These are phyloP conservation scores for Nothophoma quercina DNA, from an alignment of 2,329 filamentous ascomycete genomes.

Conservation along the genomic window DNA sequence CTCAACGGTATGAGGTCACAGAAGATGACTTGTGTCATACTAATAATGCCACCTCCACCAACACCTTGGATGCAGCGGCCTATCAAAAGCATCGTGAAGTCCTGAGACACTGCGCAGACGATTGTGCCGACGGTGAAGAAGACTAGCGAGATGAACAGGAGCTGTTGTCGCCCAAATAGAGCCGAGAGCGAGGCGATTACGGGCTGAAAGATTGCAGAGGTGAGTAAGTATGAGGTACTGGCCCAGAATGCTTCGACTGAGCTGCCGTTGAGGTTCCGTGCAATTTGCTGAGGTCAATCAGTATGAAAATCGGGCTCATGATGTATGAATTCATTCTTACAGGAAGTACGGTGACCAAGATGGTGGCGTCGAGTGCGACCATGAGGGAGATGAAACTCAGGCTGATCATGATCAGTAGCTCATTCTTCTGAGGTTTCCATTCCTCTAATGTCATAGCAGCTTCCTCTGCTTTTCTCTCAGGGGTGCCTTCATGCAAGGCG, in stretches of 20 bases:
- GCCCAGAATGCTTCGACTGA: slow-evolving; percentile 69
- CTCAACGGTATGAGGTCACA: slow-evolving; percentile 55
- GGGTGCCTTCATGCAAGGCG: too few species aligned
- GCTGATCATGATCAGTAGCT: slow-evolving; percentile 21
- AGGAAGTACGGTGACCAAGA: slow-evolving; percentile 35
- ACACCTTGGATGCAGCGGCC: slow-evolving; percentile 30
- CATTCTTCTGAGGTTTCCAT: neutral
- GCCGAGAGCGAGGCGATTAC: slow-evolving; percentile 50
- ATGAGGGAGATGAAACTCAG: slow-evolving; percentile 34
- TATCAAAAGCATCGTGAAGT: neutral
- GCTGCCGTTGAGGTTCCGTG: slow-evolving; percentile 26
- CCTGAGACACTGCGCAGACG: neutral
- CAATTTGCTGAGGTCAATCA: slow-evolving; percentile 19
- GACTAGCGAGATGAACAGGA: neutral
- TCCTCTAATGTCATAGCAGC: too few species aligned
- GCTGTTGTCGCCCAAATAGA: slow-evolving; percentile 40
- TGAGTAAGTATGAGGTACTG: slow-evolving; percentile 73
- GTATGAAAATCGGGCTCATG: neutral
- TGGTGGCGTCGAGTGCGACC: slow-evolving; percentile 38
- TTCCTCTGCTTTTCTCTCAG: too few species aligned
- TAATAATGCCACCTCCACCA: slow-evolving; percentile 51
- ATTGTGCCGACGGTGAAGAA: neutral
- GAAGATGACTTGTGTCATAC: slow-evolving; percentile 53
- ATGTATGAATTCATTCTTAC: slow-evolving; percentile 25
- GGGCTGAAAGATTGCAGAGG: slow-evolving; percentile 68